A percentile compares a stretch with the other conserved stretches of the same genome.
Evolutionary conservation across 768 basidiomycete genomes (phyloP).

Genomic region (Boletellus sp.): DNA sequence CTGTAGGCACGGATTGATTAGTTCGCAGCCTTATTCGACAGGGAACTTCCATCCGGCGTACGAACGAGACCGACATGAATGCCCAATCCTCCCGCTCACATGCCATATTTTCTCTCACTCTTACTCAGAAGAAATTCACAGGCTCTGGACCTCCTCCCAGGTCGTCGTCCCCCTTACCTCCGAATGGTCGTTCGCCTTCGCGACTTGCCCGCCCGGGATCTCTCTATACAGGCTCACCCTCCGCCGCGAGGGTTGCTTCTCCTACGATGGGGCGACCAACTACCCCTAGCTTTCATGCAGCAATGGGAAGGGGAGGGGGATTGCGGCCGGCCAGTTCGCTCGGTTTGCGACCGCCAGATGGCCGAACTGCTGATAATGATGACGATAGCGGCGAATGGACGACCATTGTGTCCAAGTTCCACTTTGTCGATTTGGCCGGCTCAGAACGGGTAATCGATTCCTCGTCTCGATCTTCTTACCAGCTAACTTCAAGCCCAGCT

Average conservation of each 20-base stretch:
- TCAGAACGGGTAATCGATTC: slow-evolving; percentile 72
- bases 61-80: slow-evolving; percentile 98
- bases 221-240: slow-evolving; percentile 47
- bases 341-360: slow-evolving; percentile 60
- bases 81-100: slow-evolving; percentile 97
- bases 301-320: slow-evolving; percentile 65
- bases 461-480: slow-evolving; percentile 2
- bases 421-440: slow-evolving; percentile 97
- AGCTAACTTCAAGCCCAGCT: slow-evolving; percentile 47
- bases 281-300: slow-evolving; percentile 75
- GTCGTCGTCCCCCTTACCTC: slow-evolving; percentile 74
- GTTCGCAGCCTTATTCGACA: slow-evolving; percentile 74
- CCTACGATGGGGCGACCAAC: slow-evolving; percentile 75
- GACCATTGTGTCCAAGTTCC: slow-evolving; percentile 91
- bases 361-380: slow-evolving; percentile 37
- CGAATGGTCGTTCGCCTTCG: slow-evolving; percentile 70
- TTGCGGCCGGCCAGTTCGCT: slow-evolving; percentile 78
- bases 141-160: slow-evolving; percentile 69
- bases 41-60: slow-evolving; percentile 87
- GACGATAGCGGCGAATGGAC: slow-evolving; percentile 80
- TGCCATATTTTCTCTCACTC: slow-evolving; percentile 95
- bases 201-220: slow-evolving; percentile 83
- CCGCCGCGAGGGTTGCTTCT: slow-evolving; percentile 53
- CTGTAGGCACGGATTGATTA: slow-evolving; percentile 19
- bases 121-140: slow-evolving; percentile 84